A percentile compares a stretch with the other conserved stretches of the same genome.
These are phyloP conservation scores for Colletotrichum karsti DNA, from an alignment of 2,329 filamentous ascomycete genomes.

Conservation along the genomic window DNA sequence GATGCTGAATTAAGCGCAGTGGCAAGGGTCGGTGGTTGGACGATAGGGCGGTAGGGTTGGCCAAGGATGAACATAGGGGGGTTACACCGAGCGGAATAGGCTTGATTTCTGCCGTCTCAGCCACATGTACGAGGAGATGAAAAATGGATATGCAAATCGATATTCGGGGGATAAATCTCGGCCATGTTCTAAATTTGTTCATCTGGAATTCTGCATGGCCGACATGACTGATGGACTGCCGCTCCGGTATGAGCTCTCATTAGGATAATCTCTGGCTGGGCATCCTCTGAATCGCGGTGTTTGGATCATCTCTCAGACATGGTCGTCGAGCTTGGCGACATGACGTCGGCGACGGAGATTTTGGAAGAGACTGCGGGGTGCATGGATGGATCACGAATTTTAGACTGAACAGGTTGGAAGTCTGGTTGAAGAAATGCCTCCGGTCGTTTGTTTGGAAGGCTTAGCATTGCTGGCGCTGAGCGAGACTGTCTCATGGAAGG, in stretches of 20 bases:
- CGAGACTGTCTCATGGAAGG: constrained; percentile 9
- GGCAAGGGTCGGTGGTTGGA: background rate
- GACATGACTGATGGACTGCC: background rate
- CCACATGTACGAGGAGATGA: constrained; percentile 22
- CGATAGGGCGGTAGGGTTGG: background rate
- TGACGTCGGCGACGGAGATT: constrained; percentile 20
- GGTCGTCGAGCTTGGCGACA: constrained; percentile 5
- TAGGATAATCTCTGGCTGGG: constrained; percentile 7
- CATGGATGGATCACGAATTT: constrained; percentile 21
- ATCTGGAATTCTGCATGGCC: background rate
- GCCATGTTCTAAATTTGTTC: constrained; percentile 24
- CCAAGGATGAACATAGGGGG: constrained; percentile 14
- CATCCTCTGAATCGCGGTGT: constrained; percentile 1
- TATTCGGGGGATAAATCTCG: constrained; percentile 19
- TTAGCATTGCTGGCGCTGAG: background rate
- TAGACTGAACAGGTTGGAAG: background rate
- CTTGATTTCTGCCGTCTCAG: constrained; percentile 2
- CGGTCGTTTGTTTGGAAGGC: background rate
- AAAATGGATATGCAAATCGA: constrained; percentile 18
- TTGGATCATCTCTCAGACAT: background rate
- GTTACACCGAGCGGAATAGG: constrained; percentile 10
- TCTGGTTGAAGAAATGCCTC: background rate
- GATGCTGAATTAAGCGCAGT: background rate
- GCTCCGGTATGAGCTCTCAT: constrained; percentile 6
- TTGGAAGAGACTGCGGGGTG: constrained; percentile 24